A percentile compares a stretch with the other conserved stretches of the same genome.
These are phyloP conservation scores for Agaricus blazei DNA, from an alignment of 768 basidiomycete species.

Conservation along the genomic window DNA sequence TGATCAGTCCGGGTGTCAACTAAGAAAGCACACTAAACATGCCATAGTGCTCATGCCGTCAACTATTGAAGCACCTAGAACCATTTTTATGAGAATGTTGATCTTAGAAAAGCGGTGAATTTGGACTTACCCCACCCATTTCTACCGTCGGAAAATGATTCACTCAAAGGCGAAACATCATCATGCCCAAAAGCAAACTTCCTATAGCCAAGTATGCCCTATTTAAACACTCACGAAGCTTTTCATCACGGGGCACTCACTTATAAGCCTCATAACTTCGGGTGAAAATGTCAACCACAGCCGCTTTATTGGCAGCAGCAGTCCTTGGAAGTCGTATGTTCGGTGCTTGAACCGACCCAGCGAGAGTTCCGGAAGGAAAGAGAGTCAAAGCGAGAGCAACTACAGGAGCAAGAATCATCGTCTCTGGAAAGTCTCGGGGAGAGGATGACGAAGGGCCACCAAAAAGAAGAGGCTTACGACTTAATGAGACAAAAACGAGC, in stretches of 20 bases:
- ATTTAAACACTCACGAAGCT: not conserved
- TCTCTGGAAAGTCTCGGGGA: not conserved
- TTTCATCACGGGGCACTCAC: conserved; percentile 23
- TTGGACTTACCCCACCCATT: conserved; percentile 38
- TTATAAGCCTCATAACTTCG: conserved; percentile 53
- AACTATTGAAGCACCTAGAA: conserved; percentile 55
- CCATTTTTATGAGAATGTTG: not conserved
- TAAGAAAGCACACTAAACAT: conserved; percentile 8
- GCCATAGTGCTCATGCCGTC: conserved; percentile 64
- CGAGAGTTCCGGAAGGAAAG: conserved; percentile 12
- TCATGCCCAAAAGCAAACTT: conserved; percentile 58
- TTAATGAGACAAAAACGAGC: not conserved
- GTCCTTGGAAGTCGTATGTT: conserved; percentile 37
- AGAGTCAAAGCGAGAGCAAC: not conserved
- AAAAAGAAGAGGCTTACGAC: not conserved
- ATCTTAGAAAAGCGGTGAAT: not conserved
- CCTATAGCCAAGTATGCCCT: conserved; percentile 22
- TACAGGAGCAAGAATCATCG: not conserved
- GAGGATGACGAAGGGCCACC: not conserved
- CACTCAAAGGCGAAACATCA: conserved; percentile 48
- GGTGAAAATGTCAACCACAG: conserved; percentile 44
- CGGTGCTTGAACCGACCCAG: conserved; percentile 38
- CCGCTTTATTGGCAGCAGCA: conserved; percentile 30
- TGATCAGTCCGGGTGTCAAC: not conserved
- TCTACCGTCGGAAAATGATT: conserved; percentile 22